Evolutionary conservation across 1,139 yeast species (phyloP).

Genomic region (Sugiyamaella japonica): DNA sequence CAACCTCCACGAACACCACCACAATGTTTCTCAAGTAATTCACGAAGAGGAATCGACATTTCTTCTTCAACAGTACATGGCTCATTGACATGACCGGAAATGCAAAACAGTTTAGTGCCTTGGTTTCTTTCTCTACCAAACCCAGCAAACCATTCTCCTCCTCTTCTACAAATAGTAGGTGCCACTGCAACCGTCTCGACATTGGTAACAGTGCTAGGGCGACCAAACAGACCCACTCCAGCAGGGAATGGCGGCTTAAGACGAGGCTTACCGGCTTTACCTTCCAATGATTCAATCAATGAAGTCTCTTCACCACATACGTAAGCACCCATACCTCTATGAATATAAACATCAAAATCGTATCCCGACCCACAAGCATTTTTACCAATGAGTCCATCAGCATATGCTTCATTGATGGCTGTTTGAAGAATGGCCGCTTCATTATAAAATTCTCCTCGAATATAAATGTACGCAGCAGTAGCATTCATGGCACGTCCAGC

Average conservation of each 20-base stretch:
- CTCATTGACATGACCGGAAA: slow-evolving; percentile 85
- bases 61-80: slow-evolving; percentile 93
- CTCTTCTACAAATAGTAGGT: slow-evolving; percentile 84
- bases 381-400: slow-evolving; percentile 75
- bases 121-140: slow-evolving; percentile 82
- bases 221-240: slow-evolving; percentile 85
- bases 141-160: slow-evolving; percentile 80
- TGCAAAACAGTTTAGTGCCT: slow-evolving; percentile 81
- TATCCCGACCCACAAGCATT: slow-evolving; percentile 86
- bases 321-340: slow-evolving; percentile 91
- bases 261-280: slow-evolving; percentile 91
- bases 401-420: slow-evolving; percentile 84
- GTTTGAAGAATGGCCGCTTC: slow-evolving; percentile 70
- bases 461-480: slow-evolving; percentile 85
- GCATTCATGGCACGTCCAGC: slow-evolving; percentile 94
- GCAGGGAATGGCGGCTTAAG: slow-evolving; percentile 94
- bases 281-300: slow-evolving; percentile 80
- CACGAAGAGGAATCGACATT: slow-evolving; percentile 83
- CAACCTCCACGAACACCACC: slow-evolving; percentile 90
- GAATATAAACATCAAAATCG: slow-evolving; percentile 76
- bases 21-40: slow-evolving; percentile 80
- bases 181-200: slow-evolving; percentile 89
- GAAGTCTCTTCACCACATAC: slow-evolving; percentile 92
- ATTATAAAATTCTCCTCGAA: slow-evolving; percentile 84
- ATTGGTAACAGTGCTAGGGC: slow-evolving; percentile 86